Percentiles rank a stretch among this genome's conserved stretches.
Evolutionary conservation across 2,329 filamentous ascomycete species (phyloP).

Genomic region (Calonectria naviculata): DNA sequence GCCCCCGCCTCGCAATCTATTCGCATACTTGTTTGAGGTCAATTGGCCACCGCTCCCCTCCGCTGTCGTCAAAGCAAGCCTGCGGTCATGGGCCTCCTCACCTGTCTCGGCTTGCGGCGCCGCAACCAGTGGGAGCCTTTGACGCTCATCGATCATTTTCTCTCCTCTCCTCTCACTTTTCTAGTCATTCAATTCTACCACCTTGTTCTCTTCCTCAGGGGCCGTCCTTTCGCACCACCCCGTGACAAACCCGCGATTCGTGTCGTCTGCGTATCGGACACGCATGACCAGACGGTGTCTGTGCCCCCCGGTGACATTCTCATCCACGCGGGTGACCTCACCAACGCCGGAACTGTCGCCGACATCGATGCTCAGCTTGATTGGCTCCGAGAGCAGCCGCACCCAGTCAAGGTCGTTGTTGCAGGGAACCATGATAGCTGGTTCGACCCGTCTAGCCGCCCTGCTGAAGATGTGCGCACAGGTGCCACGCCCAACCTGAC

Average conservation of each 20-base stretch:
- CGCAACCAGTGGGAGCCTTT: slow-evolving; percentile 58
- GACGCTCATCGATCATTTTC: slow-evolving; percentile 70
- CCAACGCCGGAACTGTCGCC: slow-evolving; percentile 74
- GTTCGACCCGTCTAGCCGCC: slow-evolving; percentile 76
- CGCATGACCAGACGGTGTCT: slow-evolving; percentile 73
- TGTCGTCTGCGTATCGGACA: slow-evolving; percentile 91
- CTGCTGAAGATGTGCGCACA: slow-evolving; percentile 64
- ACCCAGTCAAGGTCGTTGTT: slow-evolving; percentile 84
- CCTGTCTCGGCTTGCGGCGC: slow-evolving; percentile 59
- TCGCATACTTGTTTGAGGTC: too few relatives aligned
- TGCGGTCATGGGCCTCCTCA: slow-evolving; percentile 56
- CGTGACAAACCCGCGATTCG: slow-evolving; percentile 69
- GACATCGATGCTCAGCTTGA: slow-evolving; percentile 87
- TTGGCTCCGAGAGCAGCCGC: slow-evolving; percentile 81
- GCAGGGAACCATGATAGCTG: slow-evolving; percentile 91
- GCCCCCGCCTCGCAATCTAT: too few relatives aligned
- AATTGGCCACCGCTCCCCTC: neutral
- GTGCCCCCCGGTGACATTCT: slow-evolving; percentile 85
- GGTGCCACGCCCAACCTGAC: slow-evolving; percentile 71
- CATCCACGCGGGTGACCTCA: slow-evolving; percentile 90
- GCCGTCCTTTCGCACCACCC: slow-evolving; percentile 69
- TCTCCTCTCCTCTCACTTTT: slow-evolving; percentile 76
- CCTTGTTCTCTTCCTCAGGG: slow-evolving; percentile 74
- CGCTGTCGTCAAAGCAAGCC: neutral
- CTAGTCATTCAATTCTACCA: slow-evolving; percentile 72